Evolutionary conservation across 352 stramenopile species (phyloP), one percentile per base, ranked within the genome.

Genomic region (Globisporangium nunn): DNA sequence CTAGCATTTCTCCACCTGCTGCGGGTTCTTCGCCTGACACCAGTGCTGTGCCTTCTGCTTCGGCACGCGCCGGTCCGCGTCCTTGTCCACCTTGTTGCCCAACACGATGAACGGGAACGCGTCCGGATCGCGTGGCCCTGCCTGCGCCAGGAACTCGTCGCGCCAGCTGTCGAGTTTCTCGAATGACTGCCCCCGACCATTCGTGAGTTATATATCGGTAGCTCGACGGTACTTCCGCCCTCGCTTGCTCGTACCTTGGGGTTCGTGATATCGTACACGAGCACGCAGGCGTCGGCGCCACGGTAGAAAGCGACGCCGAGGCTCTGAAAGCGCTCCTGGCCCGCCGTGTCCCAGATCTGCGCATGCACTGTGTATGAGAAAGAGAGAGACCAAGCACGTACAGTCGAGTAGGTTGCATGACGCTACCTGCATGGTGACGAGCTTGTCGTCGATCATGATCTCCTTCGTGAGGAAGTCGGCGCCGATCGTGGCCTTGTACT

Each of bases 401-500:
- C 4, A 52, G 29, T 6, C 35, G 37, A 43, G 4, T 12, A 14
- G 11, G 23, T 23, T 1, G 23, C 23, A 23, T 0, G 4, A 47
- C 50, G 2, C 54, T 23, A 91, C 84, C 75, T 97, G 90, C 70
- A 99, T 89, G 18, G 90, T 98, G 41, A 98, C 93, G 31, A 98
- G 70, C 62, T 98, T 97, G 63, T 98, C 89, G 68, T 98, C 88
- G 56, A 98, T 83, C 70, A 97, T 91, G 52, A 92, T 93, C 69
- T 99, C 95, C 69, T 99, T 98, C 14, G 93, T 97, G 48, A 99
- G 79, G 68, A 99, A 99, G 71, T 99, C 97, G 30, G 97, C 97
- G 50, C 97, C 97, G 71, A 99, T 99, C 5, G 97, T 99, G 23
- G 96, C 96, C 68, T 99, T 99, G 83, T 99, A 99, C 78, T 98